These are phyloP conservation scores for Alternaria panax DNA, from an alignment of 2,329 filamentous ascomycete genomes.

Conservation along the genomic window DNA sequence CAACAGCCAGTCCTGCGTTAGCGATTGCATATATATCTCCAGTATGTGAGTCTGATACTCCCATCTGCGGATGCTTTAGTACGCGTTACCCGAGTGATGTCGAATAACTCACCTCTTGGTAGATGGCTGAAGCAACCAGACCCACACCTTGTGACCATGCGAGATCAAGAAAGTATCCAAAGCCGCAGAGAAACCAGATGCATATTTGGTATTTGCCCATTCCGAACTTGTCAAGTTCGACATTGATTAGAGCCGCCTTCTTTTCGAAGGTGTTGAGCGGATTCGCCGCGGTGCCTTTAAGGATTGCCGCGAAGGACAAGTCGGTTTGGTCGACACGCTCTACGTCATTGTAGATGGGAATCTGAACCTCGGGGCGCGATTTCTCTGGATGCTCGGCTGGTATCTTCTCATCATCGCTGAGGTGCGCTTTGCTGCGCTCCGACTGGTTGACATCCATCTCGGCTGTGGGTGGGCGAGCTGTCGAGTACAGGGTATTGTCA, in stretches of 20 bases:
- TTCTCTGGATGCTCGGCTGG: constrained; percentile 2
- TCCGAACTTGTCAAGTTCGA: constrained; percentile 41
- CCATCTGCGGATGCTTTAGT: constrained; percentile 6
- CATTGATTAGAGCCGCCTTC: constrained; percentile 42
- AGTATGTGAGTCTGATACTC: constrained; percentile 29
- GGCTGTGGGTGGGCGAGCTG: neutral
- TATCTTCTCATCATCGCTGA: constrained; percentile 4
- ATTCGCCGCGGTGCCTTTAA: constrained; percentile 36
- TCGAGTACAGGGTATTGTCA: neutral
- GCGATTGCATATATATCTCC: constrained; percentile 38
- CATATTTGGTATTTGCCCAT: constrained; percentile 41
- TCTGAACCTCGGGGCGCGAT: constrained; percentile 21
- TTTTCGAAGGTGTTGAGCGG: constrained; percentile 40
- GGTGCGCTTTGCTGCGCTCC: neutral
- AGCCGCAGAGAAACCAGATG: constrained; percentile 44
- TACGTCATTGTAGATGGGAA: constrained; percentile 39
- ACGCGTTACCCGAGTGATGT: neutral
- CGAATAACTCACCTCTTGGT: constrained; percentile 34
- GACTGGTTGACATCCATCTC: constrained; percentile 13
- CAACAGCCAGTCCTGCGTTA: constrained; percentile 39
- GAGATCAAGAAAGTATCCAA: constrained; percentile 42
- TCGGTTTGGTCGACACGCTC: constrained; percentile 33
- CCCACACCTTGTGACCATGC: constrained; percentile 43
- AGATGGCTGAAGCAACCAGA: constrained; percentile 35
- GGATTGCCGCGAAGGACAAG: constrained; percentile 35